Evolutionary conservation across 148 eudicot species (phyloP).

Genomic region (Spergularia marina): DNA sequence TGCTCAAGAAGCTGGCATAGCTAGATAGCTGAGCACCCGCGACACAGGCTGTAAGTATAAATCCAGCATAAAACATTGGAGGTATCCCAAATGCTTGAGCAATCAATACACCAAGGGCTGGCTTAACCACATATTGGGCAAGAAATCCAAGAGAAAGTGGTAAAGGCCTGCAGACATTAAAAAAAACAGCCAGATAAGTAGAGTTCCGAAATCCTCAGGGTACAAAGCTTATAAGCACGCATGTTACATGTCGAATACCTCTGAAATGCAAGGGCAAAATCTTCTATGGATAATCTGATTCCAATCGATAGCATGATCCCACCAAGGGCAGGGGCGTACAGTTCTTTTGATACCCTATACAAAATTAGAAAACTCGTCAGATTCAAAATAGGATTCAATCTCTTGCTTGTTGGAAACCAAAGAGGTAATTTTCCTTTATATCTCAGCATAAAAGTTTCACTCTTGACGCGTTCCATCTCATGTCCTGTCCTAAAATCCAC

Average conservation of each 20-base stretch:
- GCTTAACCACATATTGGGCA: conserved; percentile 72
- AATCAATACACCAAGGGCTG: conserved; percentile 71
- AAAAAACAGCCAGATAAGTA: conserved; percentile 21
- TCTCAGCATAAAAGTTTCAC: neutral
- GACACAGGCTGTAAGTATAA: conserved; percentile 87
- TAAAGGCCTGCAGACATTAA: conserved; percentile 60
- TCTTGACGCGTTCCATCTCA: neutral
- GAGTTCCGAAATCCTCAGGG: neutral
- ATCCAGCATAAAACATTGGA: conserved; percentile 80
- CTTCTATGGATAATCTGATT: conserved; percentile 70
- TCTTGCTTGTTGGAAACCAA: neutral
- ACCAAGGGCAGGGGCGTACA: conserved; percentile 98
- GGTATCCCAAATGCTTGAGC: conserved; percentile 82
- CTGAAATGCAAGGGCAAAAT: conserved; percentile 76
- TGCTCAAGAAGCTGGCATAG: conserved; percentile 96
- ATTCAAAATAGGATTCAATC: neutral
- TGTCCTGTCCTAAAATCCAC: neutral
- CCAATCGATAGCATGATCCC: conserved; percentile 98
- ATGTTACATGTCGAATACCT: conserved; percentile 41
- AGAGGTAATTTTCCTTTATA: neutral
- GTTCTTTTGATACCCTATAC: conserved; percentile 87
- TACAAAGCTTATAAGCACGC: neutral
- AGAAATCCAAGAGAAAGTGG: conserved; percentile 75
- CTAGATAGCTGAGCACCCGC: conserved; percentile 97
- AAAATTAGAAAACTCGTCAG: neutral